Evolutionary conservation across 306 rosid species (phyloP).

Genomic region (Luffa aegyptiaca): DNA sequence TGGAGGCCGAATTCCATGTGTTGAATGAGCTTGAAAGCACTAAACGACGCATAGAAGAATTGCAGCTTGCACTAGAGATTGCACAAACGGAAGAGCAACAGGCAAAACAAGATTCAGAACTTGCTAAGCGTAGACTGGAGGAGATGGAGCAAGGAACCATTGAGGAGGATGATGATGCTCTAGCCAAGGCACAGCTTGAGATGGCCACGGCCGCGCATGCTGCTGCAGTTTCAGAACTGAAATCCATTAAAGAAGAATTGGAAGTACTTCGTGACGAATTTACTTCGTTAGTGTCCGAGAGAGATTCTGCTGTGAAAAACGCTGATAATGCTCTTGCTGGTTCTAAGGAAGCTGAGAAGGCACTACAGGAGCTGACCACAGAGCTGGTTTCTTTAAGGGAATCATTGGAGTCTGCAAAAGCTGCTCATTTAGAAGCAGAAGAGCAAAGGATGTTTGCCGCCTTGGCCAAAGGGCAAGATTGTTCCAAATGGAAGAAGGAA

Average conservation of each 20-base stretch:
- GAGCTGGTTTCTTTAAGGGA: conserved; percentile 74
- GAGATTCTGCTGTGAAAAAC: conserved; percentile 57
- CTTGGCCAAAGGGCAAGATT: conserved; percentile 89
- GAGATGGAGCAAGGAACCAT: conserved; percentile 96
- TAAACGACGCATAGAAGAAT: conserved; percentile 74
- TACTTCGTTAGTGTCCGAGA: conserved; percentile 57
- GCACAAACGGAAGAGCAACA: conserved; percentile 90
- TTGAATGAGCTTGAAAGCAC: conserved; percentile 70
- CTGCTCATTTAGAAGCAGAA: conserved; percentile 87
- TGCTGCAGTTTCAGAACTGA: conserved; percentile 67
- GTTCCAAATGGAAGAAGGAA: conserved; percentile 82
- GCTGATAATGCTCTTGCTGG: conserved; percentile 67
- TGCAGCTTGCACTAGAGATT: conserved; percentile 70
- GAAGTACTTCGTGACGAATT: conserved; percentile 51
- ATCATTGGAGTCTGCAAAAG: conserved; percentile 72
- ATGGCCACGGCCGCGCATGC: conserved; percentile 75
- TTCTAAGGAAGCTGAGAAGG: conserved; percentile 73
- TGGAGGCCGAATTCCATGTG: conserved; percentile 33
- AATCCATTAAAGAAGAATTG: conserved; percentile 65
- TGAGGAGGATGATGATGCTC: conserved; percentile 75
- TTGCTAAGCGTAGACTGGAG: conserved; percentile 84
- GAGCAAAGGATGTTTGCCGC: conserved; percentile 79
- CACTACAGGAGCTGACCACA: conserved; percentile 68
- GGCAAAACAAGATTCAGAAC: conserved; percentile 95
- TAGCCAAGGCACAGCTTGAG: conserved; percentile 96